Evolutionary conservation across 106 monocot species (phyloP), one percentile per base, ranked within the genome.

Genomic region (Agapanthus africanus): DNA sequence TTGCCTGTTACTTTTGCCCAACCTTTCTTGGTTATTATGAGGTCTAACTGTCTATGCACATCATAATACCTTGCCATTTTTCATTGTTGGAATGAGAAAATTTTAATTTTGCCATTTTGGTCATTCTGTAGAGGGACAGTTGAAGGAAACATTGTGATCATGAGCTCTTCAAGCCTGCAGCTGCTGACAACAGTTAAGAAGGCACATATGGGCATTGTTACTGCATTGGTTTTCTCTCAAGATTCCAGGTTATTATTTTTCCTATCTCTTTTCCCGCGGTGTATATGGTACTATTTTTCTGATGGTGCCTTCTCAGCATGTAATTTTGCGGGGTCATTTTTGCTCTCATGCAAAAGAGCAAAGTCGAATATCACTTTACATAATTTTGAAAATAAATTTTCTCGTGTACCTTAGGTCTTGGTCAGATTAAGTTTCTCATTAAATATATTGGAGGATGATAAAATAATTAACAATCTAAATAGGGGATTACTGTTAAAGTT

Each of bases 121-220:
- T 62, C 21, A 31, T 37, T 46, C 22, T 78, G 6, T 74, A 93
- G 93, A 36, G 93, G 93, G 25, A 90, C 89, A 26, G 68, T 78
- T 30, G 93, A 93, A 75, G 93, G 93, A 47, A 70, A 81, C 40
- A 70, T 90, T 66, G 34, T 71, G 36, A 69, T 90, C 2, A 3
- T 81, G 13, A 64, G 59, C 50, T 80, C 82, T 27, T 72, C 75
- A 27, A 69, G 79, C 61, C 62, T 86, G 81, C 74, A 63, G 67
- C 54, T 68, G 27, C 73, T 70, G 60, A 74, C 39, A 37, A 66
- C 51, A 25, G 82, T 90, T 63, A 93, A 82, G 54, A 90, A 84
- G 54, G 93, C 93, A 68, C 89, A 93, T 70, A 81, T 89, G 34
- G 93, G 89, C 26, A 70, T 82, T 40, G 78, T 93, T 37, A 93